phyloP scores from a whole-genome alignment of 495 filamentous ascomycete species.

The Trichocladium antarcticum region DNA sequence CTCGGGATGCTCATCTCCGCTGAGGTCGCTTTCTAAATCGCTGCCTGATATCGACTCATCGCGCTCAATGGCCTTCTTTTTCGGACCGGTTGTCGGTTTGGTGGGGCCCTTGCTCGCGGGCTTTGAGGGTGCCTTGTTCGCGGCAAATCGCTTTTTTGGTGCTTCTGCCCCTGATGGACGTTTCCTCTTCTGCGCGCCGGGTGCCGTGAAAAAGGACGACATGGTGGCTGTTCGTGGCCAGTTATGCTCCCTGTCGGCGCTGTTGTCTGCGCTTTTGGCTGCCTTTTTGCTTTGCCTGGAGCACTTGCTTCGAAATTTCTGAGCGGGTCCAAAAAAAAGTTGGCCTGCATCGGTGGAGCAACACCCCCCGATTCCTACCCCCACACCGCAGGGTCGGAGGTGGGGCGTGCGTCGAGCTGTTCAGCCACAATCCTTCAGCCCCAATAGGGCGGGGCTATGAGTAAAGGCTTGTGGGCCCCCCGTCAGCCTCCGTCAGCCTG shows the following conservation, averaged over 20 bases:
- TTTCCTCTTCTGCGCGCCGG: constrained; percentile 70
- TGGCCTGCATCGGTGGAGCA: constrained; percentile 20
- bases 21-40: constrained; percentile 48
- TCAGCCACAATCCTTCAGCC: constrained; percentile 9
- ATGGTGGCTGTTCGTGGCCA: constrained; percentile 33
- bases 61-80: constrained; percentile 47
- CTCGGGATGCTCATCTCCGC: constrained; percentile 25
- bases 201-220: constrained; percentile 80
- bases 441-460: background rate
- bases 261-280: constrained; percentile 8
- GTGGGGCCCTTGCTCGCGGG: constrained; percentile 35
- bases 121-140: constrained; percentile 26
- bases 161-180: constrained; percentile 31
- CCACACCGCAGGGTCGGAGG: background rate
- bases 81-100: constrained; percentile 34
- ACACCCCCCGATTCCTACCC: constrained; percentile 9
- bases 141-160: constrained; percentile 38
- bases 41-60: constrained; percentile 81
- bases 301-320: constrained; percentile 18
- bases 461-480: background rate
- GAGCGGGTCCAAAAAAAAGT: constrained; percentile 16
- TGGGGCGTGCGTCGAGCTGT: constrained; percentile 6
- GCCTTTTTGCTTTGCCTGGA: constrained; percentile 1
- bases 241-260: constrained; percentile 5
- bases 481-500: constrained; percentile 3